Evolutionary conservation across 2,329 filamentous ascomycete genomes (phyloP), one percentile per base, ranked within the genome.

Genomic region (Leptosphaerulina australis): DNA sequence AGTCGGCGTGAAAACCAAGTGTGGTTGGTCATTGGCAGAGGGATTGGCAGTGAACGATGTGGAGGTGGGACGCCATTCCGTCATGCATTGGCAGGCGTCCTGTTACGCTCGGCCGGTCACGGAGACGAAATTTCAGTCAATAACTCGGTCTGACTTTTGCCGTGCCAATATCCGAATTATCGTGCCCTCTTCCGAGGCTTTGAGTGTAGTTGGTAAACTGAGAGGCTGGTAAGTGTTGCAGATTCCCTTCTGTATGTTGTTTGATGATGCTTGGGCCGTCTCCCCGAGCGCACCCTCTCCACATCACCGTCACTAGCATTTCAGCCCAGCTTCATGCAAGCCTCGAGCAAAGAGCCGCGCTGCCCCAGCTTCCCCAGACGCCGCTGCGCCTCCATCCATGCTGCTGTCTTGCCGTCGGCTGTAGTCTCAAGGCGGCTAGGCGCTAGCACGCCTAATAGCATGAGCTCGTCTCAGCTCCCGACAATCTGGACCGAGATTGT

Each of bases 51-150:
- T 49, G 48, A 50, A 56, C 52, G 35, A 51, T 58, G 57, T 58
- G 57, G 53, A 59, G 57, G 53, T 50, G 45, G 51, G 46, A 41
- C 50, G 57, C 57, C 59, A 60, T 50, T 35, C 37, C 50, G 50
- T 53, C 50, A 49, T 52, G 31, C 35, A 44, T 44, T 40, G 39
- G 39, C 37, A 38, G 37, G 24, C 25, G 44, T 22, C 44, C 37
- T 43, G 39, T 24, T 41, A 21, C 31, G 43, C 21, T 34, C 34
- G 47, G 40, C 48, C 37, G 49, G 36, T 46, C 20, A 41, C 43
- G 44, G 49, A 44, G 49, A 41, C 36, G 11, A 51, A 37, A 41
- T 28, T 30, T 30, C 29, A 46, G 31, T 45, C 41, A 30, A 41
- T 30, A 41, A 41, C 17, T 41, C 47, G 48, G 41, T 35, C 40